A percentile compares a stretch with the other conserved stretches of the same genome.
Conservation (phyloP, 164 flowering plant species). For the Protea cynaroides region DNA sequence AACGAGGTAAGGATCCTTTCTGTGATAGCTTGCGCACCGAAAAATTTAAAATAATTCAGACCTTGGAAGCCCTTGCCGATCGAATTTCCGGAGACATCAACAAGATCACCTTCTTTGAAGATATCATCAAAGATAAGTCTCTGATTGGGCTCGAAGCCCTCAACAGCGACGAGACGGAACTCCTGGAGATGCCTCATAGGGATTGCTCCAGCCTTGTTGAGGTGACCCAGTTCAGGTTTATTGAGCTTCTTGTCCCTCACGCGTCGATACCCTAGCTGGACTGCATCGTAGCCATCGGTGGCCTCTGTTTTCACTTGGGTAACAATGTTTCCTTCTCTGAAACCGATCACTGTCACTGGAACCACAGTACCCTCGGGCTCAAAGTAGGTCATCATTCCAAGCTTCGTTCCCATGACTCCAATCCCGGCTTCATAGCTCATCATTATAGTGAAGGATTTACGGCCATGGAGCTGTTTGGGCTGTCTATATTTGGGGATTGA, state of each 20-base stretch:
- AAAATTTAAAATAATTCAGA: neutral
- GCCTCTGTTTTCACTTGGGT: constrained; percentile 84
- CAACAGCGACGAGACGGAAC: constrained; percentile 60
- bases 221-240: constrained; percentile 87
- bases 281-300: constrained; percentile 88
- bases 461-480: neutral
- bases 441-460: constrained; percentile 2
- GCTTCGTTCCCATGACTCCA: constrained; percentile 93
- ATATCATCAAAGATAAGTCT: constrained; percentile 50
- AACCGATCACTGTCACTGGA: constrained; percentile 92
- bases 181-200: constrained; percentile 94
- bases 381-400: constrained; percentile 95
- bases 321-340: constrained; percentile 88
- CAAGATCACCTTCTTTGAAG: constrained; percentile 87
- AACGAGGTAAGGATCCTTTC: no score
- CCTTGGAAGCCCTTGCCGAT: constrained; percentile 99
- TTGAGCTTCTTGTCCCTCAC: constrained; percentile 80
- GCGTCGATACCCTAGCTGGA: constrained; percentile 85
- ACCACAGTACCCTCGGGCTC: constrained; percentile 65
- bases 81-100: constrained; percentile 87
- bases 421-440: constrained; percentile 86
- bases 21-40: no score
- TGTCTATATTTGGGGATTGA: neutral
- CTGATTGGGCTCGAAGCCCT: constrained; percentile 75
- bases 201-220: constrained; percentile 68